Conservation (phyloP, 208 protist species). For the Leishmania martiniquensis region DNA sequence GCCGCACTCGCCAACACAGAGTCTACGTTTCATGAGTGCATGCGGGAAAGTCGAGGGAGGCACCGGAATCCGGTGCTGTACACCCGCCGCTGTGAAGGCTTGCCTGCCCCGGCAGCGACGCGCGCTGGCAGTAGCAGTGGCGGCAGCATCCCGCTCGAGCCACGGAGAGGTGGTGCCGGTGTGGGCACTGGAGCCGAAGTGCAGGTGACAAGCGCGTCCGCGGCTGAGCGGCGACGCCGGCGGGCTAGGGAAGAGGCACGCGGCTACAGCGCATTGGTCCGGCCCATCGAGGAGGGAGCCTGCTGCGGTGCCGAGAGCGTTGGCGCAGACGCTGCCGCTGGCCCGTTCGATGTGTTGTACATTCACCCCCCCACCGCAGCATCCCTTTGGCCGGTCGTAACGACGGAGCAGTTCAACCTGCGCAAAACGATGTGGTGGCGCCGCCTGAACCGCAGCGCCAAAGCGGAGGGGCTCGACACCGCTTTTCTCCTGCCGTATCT, state of each 20-base stretch:
- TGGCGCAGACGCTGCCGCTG: not conserved
- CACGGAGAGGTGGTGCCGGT: not conserved
- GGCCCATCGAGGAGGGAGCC: not conserved
- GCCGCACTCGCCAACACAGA: constrained; percentile 58
- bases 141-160: not conserved
- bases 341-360: constrained; percentile 31
- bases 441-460: constrained; percentile 1
- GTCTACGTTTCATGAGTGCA: constrained; percentile 62
- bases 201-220: constrained; percentile 13
- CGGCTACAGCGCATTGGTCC: constrained; percentile 22
- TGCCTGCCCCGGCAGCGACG: constrained; percentile 17
- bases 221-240: constrained; percentile 28
- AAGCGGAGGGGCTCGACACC: constrained; percentile 13
- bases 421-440: constrained; percentile 30
- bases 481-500: constrained; percentile 22
- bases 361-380: constrained; percentile 17
- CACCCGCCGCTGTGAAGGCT: constrained; percentile 23
- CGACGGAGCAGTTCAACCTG: constrained; percentile 2
- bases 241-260: constrained; percentile 31
- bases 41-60: constrained; percentile 40
- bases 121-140: not conserved
- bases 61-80: constrained; percentile 14
- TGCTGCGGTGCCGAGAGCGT: not conserved
- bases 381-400: constrained; percentile 15
- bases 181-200: not conserved